Conservation (phyloP, 2,329 filamentous ascomycete species). For the Colletotrichum sp. region DNA sequence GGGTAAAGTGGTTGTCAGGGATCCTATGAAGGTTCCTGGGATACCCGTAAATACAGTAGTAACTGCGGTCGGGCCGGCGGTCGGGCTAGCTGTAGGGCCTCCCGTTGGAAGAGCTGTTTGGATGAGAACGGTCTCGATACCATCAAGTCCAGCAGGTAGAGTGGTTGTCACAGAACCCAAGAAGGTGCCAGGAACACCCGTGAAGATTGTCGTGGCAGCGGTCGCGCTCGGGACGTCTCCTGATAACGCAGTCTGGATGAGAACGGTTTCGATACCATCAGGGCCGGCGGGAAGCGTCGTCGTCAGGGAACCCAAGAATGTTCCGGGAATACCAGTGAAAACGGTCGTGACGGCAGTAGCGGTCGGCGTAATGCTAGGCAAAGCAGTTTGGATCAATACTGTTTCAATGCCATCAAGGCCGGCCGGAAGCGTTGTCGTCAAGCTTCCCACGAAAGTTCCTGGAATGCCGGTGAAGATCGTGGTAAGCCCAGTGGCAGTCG, state of each 20-base stretch:
- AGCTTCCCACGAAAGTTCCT: background rate
- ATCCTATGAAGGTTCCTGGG: background rate
- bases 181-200: background rate
- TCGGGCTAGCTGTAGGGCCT: background rate
- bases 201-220: background rate
- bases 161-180: background rate
- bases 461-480: background rate
- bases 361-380: background rate
- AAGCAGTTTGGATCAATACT: background rate
- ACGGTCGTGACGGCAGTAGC: background rate
- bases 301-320: background rate
- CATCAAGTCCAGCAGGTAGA: background rate
- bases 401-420: background rate
- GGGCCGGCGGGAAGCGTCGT: background rate
- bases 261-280: background rate
- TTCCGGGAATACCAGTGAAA: background rate
- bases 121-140: background rate
- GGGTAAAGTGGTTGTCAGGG: background rate
- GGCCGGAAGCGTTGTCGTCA: background rate
- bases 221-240: background rate
- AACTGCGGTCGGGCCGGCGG: background rate
- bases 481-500: background rate
- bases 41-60: background rate
- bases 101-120: background rate
- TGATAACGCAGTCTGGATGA: constrained; percentile 1